These are phyloP conservation scores for Warburgia ugandensis DNA, from an alignment of 164 flowering plant genomes.

Conservation along the genomic window DNA sequence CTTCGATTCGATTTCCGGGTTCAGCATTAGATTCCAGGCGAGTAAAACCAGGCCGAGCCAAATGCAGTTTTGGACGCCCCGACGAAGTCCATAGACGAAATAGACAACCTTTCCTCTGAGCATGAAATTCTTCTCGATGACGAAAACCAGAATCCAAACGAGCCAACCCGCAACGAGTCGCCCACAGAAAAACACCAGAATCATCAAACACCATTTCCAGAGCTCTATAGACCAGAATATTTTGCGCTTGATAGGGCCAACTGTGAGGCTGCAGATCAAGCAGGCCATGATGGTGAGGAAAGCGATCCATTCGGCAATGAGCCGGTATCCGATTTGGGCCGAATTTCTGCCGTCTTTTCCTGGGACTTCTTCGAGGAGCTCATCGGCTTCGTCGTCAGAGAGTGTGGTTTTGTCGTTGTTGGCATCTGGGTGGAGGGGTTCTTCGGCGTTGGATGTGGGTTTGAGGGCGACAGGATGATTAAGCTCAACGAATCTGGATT, in stretches of 20 bases:
- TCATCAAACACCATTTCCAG: conserved; percentile 78
- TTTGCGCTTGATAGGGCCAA: conserved; percentile 19
- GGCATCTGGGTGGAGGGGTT: too few species aligned
- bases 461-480: conserved; percentile 12
- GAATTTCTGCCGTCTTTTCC: conserved; percentile 5
- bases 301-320: conserved; percentile 34
- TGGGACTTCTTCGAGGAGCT: conserved; percentile 8
- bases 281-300: conserved; percentile 31
- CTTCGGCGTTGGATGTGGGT: not conserved
- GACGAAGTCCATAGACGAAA: conserved; percentile 60
- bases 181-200: conserved; percentile 60
- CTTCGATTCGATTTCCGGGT: conserved; percentile 32
- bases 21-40: conserved; percentile 60
- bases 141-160: conserved; percentile 39
- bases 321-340: conserved; percentile 13
- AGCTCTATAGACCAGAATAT: conserved; percentile 48
- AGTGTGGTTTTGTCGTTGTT: not conserved
- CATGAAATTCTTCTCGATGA: conserved; percentile 64
- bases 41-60: conserved; percentile 63
- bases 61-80: conserved; percentile 46
- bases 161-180: conserved; percentile 56
- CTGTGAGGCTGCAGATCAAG: conserved; percentile 40
- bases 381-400: conserved; percentile 2
- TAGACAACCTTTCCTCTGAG: conserved; percentile 64
- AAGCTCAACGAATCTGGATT: conserved; percentile 37